Evolutionary conservation across 192 early-diverging fungal genomes (phyloP).

Genomic region (Linnemannia hyalina): DNA sequence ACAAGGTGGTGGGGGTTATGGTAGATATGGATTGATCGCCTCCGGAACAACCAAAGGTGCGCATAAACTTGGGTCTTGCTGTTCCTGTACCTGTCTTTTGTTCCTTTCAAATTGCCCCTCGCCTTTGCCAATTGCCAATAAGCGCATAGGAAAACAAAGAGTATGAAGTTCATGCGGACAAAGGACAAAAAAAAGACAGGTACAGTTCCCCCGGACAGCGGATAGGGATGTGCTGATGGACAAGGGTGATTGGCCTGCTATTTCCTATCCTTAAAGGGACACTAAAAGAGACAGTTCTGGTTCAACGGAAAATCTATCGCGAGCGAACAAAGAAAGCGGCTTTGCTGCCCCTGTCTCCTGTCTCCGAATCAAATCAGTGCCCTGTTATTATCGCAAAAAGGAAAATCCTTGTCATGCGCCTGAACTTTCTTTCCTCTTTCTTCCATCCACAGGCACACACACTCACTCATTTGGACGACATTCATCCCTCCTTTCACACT

Average conservation of each 20-base stretch:
- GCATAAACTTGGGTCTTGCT: not conserved
- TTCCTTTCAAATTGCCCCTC: too few relatives aligned
- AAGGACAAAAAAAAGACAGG: too few relatives aligned
- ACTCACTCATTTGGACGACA: not conserved
- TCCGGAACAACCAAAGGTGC: not conserved
- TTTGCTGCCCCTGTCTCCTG: not conserved
- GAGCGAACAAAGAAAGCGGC: not conserved
- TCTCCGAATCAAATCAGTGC: too few relatives aligned
- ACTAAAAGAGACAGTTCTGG: not conserved
- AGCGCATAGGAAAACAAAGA: too few relatives aligned
- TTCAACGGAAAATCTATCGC: conserved; percentile 14
- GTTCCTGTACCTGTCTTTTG: not conserved
- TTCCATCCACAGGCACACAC: not conserved
- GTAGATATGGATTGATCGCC: not conserved
- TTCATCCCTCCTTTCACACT: not conserved
- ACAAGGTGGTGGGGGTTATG: not conserved
- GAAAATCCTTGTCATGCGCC: conserved; percentile 10
- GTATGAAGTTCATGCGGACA: too few relatives aligned
- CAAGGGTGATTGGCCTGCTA: too few relatives aligned
- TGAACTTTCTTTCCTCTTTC: conserved; percentile 2
- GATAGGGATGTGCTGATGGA: too few relatives aligned
- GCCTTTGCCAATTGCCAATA: not conserved
- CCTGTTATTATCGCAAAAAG: not conserved
- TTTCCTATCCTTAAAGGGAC: not conserved
- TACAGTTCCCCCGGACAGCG: too few relatives aligned